phyloP scores from a whole-genome alignment of 495 filamentous ascomycete genomes.

The Lophium mytilinum region DNA sequence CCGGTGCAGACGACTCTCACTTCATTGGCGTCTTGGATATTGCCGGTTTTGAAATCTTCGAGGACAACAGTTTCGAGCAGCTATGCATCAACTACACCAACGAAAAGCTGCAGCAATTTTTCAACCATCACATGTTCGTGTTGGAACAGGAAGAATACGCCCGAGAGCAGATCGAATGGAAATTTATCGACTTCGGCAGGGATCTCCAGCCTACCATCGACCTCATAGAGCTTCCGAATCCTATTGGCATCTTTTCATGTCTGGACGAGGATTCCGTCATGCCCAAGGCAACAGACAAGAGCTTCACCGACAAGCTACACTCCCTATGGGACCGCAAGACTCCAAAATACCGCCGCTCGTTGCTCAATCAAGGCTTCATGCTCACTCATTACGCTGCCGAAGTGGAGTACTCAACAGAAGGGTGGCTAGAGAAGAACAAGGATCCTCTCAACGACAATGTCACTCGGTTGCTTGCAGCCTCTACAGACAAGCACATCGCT shows the following conservation, averaged over 20 bases:
- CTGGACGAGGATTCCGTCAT: slow-evolving; percentile 97
- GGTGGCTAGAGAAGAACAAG: slow-evolving; percentile 99
- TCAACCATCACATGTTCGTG: slow-evolving; percentile 99
- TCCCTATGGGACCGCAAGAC: slow-evolving; percentile 94
- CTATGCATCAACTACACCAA: slow-evolving; percentile 99
- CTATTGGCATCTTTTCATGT: slow-evolving; percentile 98
- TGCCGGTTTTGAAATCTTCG: slow-evolving; percentile 98
- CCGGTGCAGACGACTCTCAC: slow-evolving; percentile 74
- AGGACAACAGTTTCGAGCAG: slow-evolving; percentile 97
- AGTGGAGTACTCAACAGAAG: slow-evolving; percentile 91
- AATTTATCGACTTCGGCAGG: slow-evolving; percentile 98
- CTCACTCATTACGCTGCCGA: slow-evolving; percentile 98
- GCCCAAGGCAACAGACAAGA: slow-evolving; percentile 96
- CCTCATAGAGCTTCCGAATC: slow-evolving; percentile 89
- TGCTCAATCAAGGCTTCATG: slow-evolving; percentile 86
- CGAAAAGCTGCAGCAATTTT: slow-evolving; percentile 98
- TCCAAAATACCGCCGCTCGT: slow-evolving; percentile 80
- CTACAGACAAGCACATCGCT: slow-evolving; percentile 73
- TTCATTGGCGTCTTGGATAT: slow-evolving; percentile 99
- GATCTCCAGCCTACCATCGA: slow-evolving; percentile 98
- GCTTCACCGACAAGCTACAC: slow-evolving; percentile 95
- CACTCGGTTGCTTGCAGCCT: slow-evolving; percentile 76
- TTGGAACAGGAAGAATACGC: slow-evolving; percentile 98
- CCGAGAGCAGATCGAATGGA: slow-evolving; percentile 96
- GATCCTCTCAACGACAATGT: slow-evolving; percentile 97